Evolutionary conservation across 2,329 filamentous ascomycete genomes (phyloP).

Genomic region (Orbilia quercus): DNA sequence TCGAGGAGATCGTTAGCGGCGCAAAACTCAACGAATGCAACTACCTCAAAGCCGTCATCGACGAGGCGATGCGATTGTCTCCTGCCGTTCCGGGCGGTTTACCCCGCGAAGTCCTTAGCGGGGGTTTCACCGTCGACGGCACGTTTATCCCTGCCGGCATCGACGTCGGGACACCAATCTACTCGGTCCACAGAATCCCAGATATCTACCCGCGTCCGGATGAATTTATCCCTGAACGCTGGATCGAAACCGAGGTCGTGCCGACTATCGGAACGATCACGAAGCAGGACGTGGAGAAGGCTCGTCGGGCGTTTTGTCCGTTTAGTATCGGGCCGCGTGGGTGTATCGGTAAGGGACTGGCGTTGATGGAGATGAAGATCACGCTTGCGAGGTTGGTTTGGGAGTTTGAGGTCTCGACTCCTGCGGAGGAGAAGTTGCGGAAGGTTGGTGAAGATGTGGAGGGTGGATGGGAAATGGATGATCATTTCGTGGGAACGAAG

Average conservation of each 20-base stretch:
- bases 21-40: constrained; percentile 66
- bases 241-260: constrained; percentile 63
- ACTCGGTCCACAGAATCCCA: constrained; percentile 75
- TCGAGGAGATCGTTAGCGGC: constrained; percentile 70
- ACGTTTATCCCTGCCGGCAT: constrained; percentile 67
- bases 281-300: constrained; percentile 66
- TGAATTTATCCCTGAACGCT: constrained; percentile 73
- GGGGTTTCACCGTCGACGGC: constrained; percentile 64
- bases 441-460: constrained; percentile 60
- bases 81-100: constrained; percentile 64
- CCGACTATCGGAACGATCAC: constrained; percentile 64
- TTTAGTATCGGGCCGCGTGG: constrained; percentile 77
- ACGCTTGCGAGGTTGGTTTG: constrained; percentile 73
- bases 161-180: constrained; percentile 75
- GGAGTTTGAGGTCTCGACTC: constrained; percentile 62
- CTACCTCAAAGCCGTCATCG: constrained; percentile 70
- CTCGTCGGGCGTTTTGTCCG: constrained; percentile 78
- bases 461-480: constrained; percentile 61
- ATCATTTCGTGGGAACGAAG: constrained; percentile 79
- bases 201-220: constrained; percentile 72
- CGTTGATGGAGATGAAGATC: constrained; percentile 75
- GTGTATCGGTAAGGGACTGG: constrained; percentile 77
- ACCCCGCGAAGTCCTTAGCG: constrained; percentile 68
- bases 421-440: constrained; percentile 66
- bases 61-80: constrained; percentile 66